Conservation (phyloP, 805 yeast species). For the Candida broadrunensis region DNA sequence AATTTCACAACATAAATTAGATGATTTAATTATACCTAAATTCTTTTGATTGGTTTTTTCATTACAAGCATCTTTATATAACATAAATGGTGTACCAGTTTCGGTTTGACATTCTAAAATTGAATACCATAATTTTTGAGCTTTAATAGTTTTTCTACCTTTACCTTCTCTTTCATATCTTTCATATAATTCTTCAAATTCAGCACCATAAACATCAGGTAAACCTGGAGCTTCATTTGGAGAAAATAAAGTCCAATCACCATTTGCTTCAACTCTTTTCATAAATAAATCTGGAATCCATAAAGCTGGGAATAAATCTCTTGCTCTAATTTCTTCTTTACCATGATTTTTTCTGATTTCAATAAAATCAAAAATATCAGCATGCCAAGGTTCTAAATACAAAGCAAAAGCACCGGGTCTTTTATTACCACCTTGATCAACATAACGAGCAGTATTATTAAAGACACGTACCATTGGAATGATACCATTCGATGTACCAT, state of each 20-base stretch:
- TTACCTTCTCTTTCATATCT: slow-evolving; percentile 50
- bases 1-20: slow-evolving; percentile 62
- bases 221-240: slow-evolving; percentile 60
- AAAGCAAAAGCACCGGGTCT: slow-evolving; percentile 65
- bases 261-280: slow-evolving; percentile 57
- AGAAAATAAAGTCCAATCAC: slow-evolving; percentile 57
- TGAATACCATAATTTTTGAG: slow-evolving; percentile 61
- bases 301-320: slow-evolving; percentile 61
- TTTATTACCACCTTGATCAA: slow-evolving; percentile 65
- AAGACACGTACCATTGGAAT: slow-evolving; percentile 63
- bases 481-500: slow-evolving; percentile 61
- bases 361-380: slow-evolving; percentile 56
- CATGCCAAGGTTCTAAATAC: slow-evolving; percentile 63
- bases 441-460: slow-evolving; percentile 62
- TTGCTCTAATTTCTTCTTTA: slow-evolving; percentile 60
- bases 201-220: slow-evolving; percentile 53
- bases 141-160: slow-evolving; percentile 49
- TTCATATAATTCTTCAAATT: slow-evolving; percentile 50
- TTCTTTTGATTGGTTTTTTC: slow-evolving; percentile 58
- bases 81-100: slow-evolving; percentile 65
- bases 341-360: slow-evolving; percentile 64
- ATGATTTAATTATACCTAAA: slow-evolving; percentile 57
- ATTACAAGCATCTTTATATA: slow-evolving; percentile 63
- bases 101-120: slow-evolving; percentile 62
- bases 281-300: slow-evolving; percentile 65